phyloP scores from a whole-genome alignment of 2,329 filamentous ascomycete genomes.

The Calonectria montana region DNA sequence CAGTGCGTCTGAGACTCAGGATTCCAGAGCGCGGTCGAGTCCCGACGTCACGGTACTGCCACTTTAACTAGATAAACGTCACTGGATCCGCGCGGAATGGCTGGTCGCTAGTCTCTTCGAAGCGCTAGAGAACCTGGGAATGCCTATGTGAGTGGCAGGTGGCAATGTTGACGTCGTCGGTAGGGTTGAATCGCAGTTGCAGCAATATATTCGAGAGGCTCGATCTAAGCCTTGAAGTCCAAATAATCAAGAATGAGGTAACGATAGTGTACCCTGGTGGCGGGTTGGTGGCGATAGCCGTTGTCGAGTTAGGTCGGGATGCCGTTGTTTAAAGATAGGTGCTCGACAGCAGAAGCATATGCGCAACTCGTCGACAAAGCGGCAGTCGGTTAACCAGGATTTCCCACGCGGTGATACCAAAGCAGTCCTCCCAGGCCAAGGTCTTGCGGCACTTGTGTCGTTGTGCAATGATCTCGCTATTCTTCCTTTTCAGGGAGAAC shows the following conservation, averaged over 20 bases:
- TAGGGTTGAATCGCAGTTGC: not conserved
- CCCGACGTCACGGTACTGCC: conserved; percentile 34
- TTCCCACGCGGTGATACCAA: conserved; percentile 21
- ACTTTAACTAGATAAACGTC: conserved; percentile 33
- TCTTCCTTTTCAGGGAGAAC: conserved; percentile 15
- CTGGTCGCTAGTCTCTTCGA: conserved; percentile 22
- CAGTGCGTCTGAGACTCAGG: conserved; percentile 40
- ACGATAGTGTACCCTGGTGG: not conserved
- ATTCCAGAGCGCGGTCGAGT: conserved; percentile 39
- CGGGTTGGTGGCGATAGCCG: not conserved
- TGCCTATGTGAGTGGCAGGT: conserved; percentile 18
- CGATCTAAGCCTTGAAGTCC: conserved; percentile 12
- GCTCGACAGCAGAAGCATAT: conserved; percentile 24
- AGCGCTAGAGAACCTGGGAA: conserved; percentile 31
- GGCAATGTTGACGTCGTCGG: not conserved
- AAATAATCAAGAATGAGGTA: not conserved
- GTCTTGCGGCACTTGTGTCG: conserved; percentile 21
- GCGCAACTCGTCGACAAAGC: conserved; percentile 18
- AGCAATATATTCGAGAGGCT: conserved; percentile 14
- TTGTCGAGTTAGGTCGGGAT: conserved; percentile 10
- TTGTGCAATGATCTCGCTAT: conserved; percentile 20
- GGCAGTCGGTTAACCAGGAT: conserved; percentile 16
- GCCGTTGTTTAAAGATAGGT: conserved; percentile 28
- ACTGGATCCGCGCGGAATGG: conserved; percentile 28
- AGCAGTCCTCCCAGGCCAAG: conserved; percentile 20